phyloP scores from a whole-genome alignment of 2,329 filamentous ascomycete genomes.

The Colletotrichum nymphaeae region DNA sequence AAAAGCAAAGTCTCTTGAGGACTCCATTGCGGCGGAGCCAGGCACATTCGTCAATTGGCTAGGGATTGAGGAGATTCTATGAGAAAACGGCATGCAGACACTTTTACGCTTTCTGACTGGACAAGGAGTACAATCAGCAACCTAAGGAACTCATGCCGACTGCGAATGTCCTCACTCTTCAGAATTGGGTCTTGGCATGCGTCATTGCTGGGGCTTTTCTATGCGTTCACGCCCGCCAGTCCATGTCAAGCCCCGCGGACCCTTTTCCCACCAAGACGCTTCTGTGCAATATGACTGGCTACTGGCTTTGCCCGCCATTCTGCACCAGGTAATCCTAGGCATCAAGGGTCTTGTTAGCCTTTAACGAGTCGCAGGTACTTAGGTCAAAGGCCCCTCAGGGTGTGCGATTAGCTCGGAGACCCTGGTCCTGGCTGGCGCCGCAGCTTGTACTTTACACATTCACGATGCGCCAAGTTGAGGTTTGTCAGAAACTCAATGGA shows the following conservation, averaged over 20 bases:
- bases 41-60: neutral
- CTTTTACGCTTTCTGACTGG: slow-evolving; percentile 17
- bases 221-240: slow-evolving; percentile 8
- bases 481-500: slow-evolving; percentile 24
- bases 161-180: neutral
- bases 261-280: neutral
- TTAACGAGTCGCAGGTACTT: slow-evolving; percentile 18
- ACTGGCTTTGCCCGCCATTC: neutral
- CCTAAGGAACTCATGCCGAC: neutral
- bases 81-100: slow-evolving; percentile 14
- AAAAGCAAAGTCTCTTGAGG: neutral
- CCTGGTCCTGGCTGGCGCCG: slow-evolving; percentile 5
- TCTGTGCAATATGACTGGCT: slow-evolving; percentile 5
- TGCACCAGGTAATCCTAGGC: slow-evolving; percentile 21
- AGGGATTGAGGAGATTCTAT: neutral
- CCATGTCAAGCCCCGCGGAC: slow-evolving; percentile 21
- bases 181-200: slow-evolving; percentile 17
- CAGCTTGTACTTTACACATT: slow-evolving; percentile 9
- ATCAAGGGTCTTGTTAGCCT: slow-evolving; percentile 29
- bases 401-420: neutral
- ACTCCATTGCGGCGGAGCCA: neutral
- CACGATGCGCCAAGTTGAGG: slow-evolving; percentile 12
- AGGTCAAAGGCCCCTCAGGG: neutral
- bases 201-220: slow-evolving; percentile 12
- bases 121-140: neutral